Base-by-base conservation (phyloP, 2,329 filamentous ascomycete genomes). In the Penicillium sp. region DNA sequence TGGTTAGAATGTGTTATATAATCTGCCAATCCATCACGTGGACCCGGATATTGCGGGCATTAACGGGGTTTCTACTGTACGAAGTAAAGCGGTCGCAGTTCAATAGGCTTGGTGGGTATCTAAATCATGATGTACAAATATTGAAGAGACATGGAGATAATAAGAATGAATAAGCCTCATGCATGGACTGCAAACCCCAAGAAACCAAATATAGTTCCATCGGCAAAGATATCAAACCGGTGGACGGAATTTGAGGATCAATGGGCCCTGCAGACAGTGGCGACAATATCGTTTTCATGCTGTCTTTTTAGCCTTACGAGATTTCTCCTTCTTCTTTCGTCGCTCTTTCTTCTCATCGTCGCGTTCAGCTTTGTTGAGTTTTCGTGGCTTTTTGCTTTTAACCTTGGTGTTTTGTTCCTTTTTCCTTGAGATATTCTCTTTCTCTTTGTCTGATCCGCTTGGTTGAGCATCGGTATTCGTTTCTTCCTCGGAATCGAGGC, bases 241-340 rank as follows among this genome's bases (percentile, higher is more conserved):
- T 39, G 35, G 6, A 37, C 16, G 14, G n/a, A 39, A n/a, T n/a
- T 19, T 11, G 3, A 39, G n/a, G 35, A 19, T 39, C 35, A n/a
- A 37, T 21, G 37, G 39, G 19, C 19, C 39, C 22, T 41, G 39
- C 39, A 41, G 19, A 22, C 19, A 22, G 19, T 41, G 19, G n/a
- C 19, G 11, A 41, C 19, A 11, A 41, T 41, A 11, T 45, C 2
- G 14, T 14, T 24, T n/a, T 52, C 39, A 44, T 31, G 37, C n/a
- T 24, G 62, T 60, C 51, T 69, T 67, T 39, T 64, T 70, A 21
- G 73, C 70, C 46, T 70, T 70, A 37, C 69, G 70, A 22, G 67
- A 63, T 24, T 79, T 73, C 67, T 83, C 80, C 62, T 75, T 75
- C 57, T 74, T 73, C 33, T 70, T 55, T 27, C 67, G 63, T 58